Percentiles rank a stretch among this genome's conserved stretches.
Conservation (phyloP, 352 stramenopile species). For the Pythium grandisporangium region DNA sequence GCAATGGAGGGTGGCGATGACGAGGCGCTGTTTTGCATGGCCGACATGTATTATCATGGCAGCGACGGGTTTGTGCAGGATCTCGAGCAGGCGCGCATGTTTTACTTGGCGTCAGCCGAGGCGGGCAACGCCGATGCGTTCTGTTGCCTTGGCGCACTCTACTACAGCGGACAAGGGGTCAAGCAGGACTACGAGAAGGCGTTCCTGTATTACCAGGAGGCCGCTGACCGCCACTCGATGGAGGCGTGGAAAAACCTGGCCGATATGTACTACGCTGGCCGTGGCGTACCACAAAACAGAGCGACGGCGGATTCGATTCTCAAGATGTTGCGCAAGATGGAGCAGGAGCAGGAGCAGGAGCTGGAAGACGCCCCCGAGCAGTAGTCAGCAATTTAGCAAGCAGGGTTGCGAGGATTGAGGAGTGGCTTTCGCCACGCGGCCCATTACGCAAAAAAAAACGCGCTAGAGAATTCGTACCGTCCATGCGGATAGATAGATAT, state of each 20-base stretch:
- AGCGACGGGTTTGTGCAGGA: constrained; percentile 68
- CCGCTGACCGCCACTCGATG: constrained; percentile 75
- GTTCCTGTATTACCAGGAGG: constrained; percentile 84
- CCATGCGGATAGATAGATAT: too few relatives aligned
- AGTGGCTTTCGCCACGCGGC: too few relatives aligned
- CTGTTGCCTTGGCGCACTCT: constrained; percentile 71
- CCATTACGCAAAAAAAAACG: too few relatives aligned
- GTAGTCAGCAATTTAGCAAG: not conserved
- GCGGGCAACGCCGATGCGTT: constrained; percentile 61
- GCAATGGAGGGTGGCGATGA: constrained; percentile 52
- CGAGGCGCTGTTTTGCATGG: constrained; percentile 80
- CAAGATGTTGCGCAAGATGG: constrained; percentile 74
- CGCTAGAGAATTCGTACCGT: too few relatives aligned
- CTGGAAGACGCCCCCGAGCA: not conserved
- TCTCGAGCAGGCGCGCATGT: constrained; percentile 50
- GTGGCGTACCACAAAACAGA: constrained; percentile 69
- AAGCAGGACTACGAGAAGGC: constrained; percentile 62
- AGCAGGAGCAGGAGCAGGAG: constrained; percentile 14
- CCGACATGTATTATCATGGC: constrained; percentile 80
- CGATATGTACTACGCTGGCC: constrained; percentile 77
- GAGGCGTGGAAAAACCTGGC: constrained; percentile 85
- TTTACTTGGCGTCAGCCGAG: constrained; percentile 65
- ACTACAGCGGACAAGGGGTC: constrained; percentile 71
- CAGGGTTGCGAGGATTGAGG: too few relatives aligned
- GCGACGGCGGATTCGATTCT: constrained; percentile 76